These are phyloP conservation scores for Sporisorium scitamineum DNA, from an alignment of 1,284 basidiomycete genomes.

Conservation along the genomic window DNA sequence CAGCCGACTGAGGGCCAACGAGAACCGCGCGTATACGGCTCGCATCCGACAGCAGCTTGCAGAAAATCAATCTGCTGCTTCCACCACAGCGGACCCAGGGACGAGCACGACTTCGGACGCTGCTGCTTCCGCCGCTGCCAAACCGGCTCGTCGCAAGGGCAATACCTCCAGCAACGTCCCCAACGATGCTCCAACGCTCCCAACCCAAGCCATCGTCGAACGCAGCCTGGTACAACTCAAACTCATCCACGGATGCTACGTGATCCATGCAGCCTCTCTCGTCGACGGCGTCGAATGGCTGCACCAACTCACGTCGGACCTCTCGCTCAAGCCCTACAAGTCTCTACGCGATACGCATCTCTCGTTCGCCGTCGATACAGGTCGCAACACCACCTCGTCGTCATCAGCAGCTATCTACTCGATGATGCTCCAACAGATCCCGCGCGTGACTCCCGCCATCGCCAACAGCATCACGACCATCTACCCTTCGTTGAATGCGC, in stretches of 20 bases:
- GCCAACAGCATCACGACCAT: slow-evolving; percentile 30
- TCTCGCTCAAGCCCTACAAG: slow-evolving; percentile 50
- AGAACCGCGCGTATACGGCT: slow-evolving; percentile 45
- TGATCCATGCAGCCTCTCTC: slow-evolving; percentile 37
- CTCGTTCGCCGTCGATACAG: slow-evolving; percentile 44
- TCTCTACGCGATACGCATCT: slow-evolving; percentile 41
- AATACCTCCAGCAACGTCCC: background rate
- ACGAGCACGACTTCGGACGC: background rate
- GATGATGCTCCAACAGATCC: slow-evolving; percentile 50
- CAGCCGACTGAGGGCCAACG: slow-evolving; percentile 18
- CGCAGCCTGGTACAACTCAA: slow-evolving; percentile 40
- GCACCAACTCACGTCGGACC: slow-evolving; percentile 34
- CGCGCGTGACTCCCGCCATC: slow-evolving; percentile 41
- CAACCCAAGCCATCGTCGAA: slow-evolving; percentile 20
- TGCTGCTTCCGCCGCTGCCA: background rate
- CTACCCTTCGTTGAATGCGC: slow-evolving; percentile 31
- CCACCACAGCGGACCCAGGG: background rate
- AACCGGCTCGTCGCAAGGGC: slow-evolving; percentile 18
- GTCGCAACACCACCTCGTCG: slow-evolving; percentile 37
- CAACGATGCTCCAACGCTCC: slow-evolving; percentile 1
- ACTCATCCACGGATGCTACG: slow-evolving; percentile 41
- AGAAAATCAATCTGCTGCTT: slow-evolving; percentile 3
- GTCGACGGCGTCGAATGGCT: slow-evolving; percentile 49
- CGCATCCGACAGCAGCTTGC: slow-evolving; percentile 43
- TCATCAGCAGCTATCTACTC: slow-evolving; percentile 19